phyloP scores from a whole-genome alignment of 2,329 filamentous ascomycete genomes.

The Akanthomyces dipterigenus region DNA sequence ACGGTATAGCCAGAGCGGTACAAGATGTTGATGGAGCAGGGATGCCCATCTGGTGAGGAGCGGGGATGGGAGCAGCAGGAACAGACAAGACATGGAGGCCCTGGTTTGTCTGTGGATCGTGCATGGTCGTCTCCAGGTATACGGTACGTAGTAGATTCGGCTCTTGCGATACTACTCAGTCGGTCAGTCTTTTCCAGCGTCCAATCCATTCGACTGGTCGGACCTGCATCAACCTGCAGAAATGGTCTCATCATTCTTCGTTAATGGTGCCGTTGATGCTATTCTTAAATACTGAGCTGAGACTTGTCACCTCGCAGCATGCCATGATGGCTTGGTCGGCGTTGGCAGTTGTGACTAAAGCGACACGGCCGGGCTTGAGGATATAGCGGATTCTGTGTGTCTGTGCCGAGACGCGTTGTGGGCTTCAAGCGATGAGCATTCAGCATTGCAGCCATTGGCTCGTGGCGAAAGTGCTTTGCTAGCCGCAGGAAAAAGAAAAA shows the following conservation, averaged over 20 bases:
- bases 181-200: neutral
- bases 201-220: neutral
- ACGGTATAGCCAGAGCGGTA: neutral
- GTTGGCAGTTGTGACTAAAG: neutral
- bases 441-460: neutral
- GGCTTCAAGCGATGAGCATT: neutral
- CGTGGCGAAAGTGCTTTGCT: neutral
- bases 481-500: neutral
- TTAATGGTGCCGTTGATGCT: neutral
- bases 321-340: neutral
- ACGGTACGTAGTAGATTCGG: too few species aligned
- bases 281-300: neutral
- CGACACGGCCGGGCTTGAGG: neutral
- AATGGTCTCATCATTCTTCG: neutral
- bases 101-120: conserved; percentile 2
- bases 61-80: neutral
- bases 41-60: neutral
- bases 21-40: neutral
- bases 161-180: neutral
- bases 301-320: neutral
- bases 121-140: too few species aligned
- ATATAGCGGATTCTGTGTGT: neutral
- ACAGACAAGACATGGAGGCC: neutral
- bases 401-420: neutral
- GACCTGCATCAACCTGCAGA: conserved; percentile 5